These are phyloP conservation scores for Hericium rajendrae DNA, from an alignment of 768 basidiomycete species.

Conservation along the genomic window DNA sequence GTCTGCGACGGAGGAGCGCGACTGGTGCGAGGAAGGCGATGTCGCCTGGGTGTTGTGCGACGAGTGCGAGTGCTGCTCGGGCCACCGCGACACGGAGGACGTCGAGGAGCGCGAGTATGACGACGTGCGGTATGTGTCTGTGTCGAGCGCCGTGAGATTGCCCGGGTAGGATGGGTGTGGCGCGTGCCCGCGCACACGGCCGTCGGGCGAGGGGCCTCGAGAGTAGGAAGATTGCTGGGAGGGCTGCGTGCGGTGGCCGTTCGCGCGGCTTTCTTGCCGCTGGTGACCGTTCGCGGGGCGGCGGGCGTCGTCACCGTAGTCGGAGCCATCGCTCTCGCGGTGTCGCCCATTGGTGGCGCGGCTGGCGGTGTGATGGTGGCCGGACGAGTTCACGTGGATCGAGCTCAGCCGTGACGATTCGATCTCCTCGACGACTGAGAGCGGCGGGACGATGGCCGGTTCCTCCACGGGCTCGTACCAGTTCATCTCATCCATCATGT, in stretches of 20 bases:
- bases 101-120: slow-evolving; percentile 24
- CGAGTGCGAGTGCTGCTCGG: slow-evolving; percentile 1
- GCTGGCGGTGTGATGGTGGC: neutral
- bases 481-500: slow-evolving; percentile 46
- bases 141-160: neutral
- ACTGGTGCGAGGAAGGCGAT: slow-evolving; percentile 1
- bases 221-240: slow-evolving; percentile 5
- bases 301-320: slow-evolving; percentile 28
- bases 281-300: neutral
- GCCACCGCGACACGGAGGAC: slow-evolving; percentile 11
- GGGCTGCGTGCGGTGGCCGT: slow-evolving; percentile 16
- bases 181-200: slow-evolving; percentile 1
- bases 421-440: slow-evolving; percentile 25
- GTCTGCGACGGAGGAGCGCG: slow-evolving; percentile 32
- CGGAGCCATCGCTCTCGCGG: slow-evolving; percentile 50
- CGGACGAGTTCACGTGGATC: slow-evolving; percentile 34
- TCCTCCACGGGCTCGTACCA: slow-evolving; percentile 18
- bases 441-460: slow-evolving; percentile 21
- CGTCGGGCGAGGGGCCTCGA: neutral
- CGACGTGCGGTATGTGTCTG: slow-evolving; percentile 16
- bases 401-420: slow-evolving; percentile 13
- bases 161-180: neutral
- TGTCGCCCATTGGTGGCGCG: slow-evolving; percentile 28
- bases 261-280: neutral
- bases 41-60: slow-evolving; percentile 4